Conservation (phyloP, 257 asterid species). For the Scutellaria galericulata region DNA sequence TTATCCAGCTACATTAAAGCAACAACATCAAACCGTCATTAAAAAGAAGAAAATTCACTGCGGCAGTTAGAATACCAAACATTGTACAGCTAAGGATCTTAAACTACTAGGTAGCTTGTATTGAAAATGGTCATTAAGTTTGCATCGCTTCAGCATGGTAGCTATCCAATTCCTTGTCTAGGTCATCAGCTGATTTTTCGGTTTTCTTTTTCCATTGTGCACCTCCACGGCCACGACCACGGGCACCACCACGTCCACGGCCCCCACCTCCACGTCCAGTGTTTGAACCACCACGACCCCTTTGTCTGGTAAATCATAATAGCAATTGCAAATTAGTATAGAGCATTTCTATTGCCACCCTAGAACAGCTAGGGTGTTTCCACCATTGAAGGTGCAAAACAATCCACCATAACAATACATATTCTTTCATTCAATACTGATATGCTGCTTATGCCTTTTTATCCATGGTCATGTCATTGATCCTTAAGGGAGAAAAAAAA, state of each 20-base stretch:
- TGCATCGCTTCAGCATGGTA: conserved; percentile 86
- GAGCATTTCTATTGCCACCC: neutral
- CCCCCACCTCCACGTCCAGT: conserved; percentile 34
- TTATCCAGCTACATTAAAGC: conserved; percentile 17
- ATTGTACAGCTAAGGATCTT: conserved; percentile 26
- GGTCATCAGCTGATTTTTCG: conserved; percentile 78
- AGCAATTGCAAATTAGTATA: neutral
- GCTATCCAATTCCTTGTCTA: conserved; percentile 86
- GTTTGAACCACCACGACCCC: conserved; percentile 54
- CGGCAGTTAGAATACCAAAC: conserved; percentile 6
- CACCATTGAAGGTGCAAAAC: neutral
- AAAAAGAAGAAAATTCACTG: neutral
- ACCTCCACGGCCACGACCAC: conserved; percentile 58
- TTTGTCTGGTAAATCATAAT: conserved; percentile 38
- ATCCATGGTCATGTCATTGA: neutral
- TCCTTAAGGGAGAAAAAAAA: neutral
- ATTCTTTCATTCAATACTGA: too few relatives aligned
- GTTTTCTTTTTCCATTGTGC: conserved; percentile 50
- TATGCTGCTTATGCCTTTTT: too few relatives aligned
- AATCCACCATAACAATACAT: too few relatives aligned
- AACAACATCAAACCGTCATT: conserved; percentile 8
- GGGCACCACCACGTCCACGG: conserved; percentile 47
- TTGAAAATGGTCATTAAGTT: conserved; percentile 26
- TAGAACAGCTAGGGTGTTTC: neutral
- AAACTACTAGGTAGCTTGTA: neutral